Evolutionary conservation across 805 yeast genomes (phyloP), one percentile per base, ranked within the genome.

Genomic region (Debaryomyces tyrocola): DNA sequence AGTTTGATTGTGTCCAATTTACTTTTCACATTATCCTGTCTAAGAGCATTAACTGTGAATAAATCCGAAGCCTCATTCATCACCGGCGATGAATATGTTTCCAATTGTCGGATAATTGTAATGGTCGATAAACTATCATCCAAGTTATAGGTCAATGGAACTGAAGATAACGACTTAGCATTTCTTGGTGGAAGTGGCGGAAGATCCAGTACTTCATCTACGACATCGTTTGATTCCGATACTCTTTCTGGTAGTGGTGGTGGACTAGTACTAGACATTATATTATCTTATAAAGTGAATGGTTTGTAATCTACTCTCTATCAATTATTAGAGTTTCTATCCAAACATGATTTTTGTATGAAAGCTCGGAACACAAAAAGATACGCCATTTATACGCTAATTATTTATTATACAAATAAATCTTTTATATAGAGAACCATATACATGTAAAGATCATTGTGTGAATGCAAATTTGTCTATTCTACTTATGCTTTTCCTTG

Each of bases 1-100:
- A 24, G 10, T 34, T 43, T 37, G 24, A 46, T 36, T 11, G 24
- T 31, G 17, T 40, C 40, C 35, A 44, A 37, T 38, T 47, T 43
- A 9, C n/a, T 37, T 15, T 37, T 46, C 14, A 50, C 34, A n/a
- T 34, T 41, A 21, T 54, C 58, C 21, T 37, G 41, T 20, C 45
- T 43, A 14, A 35, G 21, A 3, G 41, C 33, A 33, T 41, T 47
- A 24, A 46, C 28, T 7, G 54, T 41, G 43, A 64, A 62, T 36
- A 58, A 49, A 38, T 64, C 69, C 3, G 63, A 58, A 9, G 53
- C 45, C 44, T 64, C 69, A 45, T 64, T 62, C 56, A 63, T 51
- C 37, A 44, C 51, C 1, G 65, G 63, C 10, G 60, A 55, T 18
- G 49, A 45, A 39, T 60, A 62, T 6, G 55, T 21, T 44, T 63